A percentile compares a stretch with the other conserved stretches of the same genome.
Evolutionary conservation across 192 early-diverging fungal species (phyloP).

Genomic region (Linnemannia zychae): DNA sequence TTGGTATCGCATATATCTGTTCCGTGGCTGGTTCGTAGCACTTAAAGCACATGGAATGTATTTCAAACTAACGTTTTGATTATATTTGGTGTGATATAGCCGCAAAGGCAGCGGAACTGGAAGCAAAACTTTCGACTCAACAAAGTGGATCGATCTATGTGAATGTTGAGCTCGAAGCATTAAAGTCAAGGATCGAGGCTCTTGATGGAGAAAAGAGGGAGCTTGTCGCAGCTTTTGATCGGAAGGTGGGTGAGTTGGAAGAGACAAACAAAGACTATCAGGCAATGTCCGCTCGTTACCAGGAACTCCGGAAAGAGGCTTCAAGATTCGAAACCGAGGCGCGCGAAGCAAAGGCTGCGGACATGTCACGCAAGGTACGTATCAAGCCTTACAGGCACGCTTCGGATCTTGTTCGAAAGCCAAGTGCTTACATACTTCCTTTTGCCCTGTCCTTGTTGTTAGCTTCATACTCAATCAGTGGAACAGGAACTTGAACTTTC

Average conservation of each 20-base stretch:
- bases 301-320: conserved; percentile 40
- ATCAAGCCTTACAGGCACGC: no score
- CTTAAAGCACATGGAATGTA: no score
- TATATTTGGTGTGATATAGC: background rate
- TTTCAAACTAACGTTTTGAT: no score
- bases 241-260: conserved; percentile 44
- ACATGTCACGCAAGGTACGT: conserved; percentile 43
- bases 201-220: conserved; percentile 46
- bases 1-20: background rate
- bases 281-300: conserved; percentile 26
- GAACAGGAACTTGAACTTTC: conserved; percentile 74
- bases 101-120: conserved; percentile 33
- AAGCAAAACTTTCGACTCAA: conserved; percentile 23
- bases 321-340: conserved; percentile 42
- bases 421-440: background rate
- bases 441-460: background rate
- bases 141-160: conserved; percentile 44
- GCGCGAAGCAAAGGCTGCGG: conserved; percentile 47
- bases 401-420: background rate
- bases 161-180: conserved; percentile 22
- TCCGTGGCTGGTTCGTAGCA: background rate
- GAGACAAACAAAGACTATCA: conserved; percentile 46
- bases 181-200: conserved; percentile 32
- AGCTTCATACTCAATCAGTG: conserved; percentile 54
- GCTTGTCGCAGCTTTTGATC: conserved; percentile 30